Conservation (phyloP, 2,329 filamentous ascomycete genomes). For the Emergomyces pasteurianus region DNA sequence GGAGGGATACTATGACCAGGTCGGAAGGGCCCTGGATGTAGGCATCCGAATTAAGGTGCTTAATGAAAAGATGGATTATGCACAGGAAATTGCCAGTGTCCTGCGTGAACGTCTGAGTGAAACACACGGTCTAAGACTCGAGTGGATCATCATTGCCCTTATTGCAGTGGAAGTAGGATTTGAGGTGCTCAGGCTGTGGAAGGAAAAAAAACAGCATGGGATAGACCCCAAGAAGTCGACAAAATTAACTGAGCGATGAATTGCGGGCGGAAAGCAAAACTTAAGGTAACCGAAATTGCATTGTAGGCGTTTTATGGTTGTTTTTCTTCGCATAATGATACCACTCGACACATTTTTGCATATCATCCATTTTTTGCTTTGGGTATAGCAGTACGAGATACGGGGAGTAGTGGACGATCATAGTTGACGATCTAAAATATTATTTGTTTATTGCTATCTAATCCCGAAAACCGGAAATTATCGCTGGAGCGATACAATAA, state of each 20-base stretch:
- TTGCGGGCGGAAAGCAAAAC: neutral
- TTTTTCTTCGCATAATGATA: neutral
- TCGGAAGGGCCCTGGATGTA: slow-evolving; percentile 81
- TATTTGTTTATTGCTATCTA: neutral
- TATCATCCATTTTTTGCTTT: neutral
- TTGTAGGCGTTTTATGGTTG: neutral
- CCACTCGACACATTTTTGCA: neutral
- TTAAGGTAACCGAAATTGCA: neutral
- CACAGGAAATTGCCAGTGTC: slow-evolving; percentile 85
- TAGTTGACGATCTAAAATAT: neutral
- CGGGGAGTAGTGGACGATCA: neutral
- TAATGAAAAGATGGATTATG: slow-evolving; percentile 97
- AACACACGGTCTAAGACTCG: slow-evolving; percentile 74
- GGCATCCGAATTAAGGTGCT: slow-evolving; percentile 79
- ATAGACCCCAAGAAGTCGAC: slow-evolving; percentile 7
- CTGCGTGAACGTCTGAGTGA: slow-evolving; percentile 80
- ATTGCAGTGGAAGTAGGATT: slow-evolving; percentile 89
- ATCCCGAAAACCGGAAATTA: neutral
- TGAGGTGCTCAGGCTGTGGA: slow-evolving; percentile 63
- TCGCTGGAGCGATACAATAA: neutral
- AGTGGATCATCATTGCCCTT: slow-evolving; percentile 91
- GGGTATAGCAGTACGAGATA: neutral
- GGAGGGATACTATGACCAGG: slow-evolving; percentile 90
- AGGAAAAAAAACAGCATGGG: slow-evolving; percentile 42
- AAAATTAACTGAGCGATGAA: neutral